Evolutionary conservation across 1,284 basidiomycete genomes (phyloP).

Genomic region (Ustilago trichophora): DNA sequence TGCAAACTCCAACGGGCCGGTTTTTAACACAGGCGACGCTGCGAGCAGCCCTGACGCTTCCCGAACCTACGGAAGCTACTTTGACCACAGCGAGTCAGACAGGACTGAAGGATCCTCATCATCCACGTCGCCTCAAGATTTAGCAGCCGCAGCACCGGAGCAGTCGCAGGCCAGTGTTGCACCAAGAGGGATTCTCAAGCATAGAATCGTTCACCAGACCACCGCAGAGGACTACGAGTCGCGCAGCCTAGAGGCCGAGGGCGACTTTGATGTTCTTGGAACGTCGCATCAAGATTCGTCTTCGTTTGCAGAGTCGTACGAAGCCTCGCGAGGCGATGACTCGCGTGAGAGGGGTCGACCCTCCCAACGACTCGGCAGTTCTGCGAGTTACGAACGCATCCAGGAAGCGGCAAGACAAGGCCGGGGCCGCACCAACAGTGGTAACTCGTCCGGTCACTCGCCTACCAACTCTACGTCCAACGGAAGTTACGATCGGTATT

Average conservation of each 20-base stretch:
- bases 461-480: slow-evolving; percentile 38
- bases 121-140: slow-evolving; percentile 51
- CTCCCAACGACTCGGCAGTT: slow-evolving; percentile 53
- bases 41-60: slow-evolving; percentile 50
- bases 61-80: slow-evolving; percentile 46
- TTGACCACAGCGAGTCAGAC: slow-evolving; percentile 53
- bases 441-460: slow-evolving; percentile 34
- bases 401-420: slow-evolving; percentile 50
- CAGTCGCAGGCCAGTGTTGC: slow-evolving; percentile 44
- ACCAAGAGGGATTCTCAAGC: slow-evolving; percentile 54
- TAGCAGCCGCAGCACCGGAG: slow-evolving; percentile 41
- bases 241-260: slow-evolving; percentile 34
- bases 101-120: slow-evolving; percentile 42
- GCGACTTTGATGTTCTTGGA: slow-evolving; percentile 34
- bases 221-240: slow-evolving; percentile 36
- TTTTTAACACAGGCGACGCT: slow-evolving; percentile 53
- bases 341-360: slow-evolving; percentile 48
- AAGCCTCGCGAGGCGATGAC: slow-evolving; percentile 33
- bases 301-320: slow-evolving; percentile 34
- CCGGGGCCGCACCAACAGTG: slow-evolving; percentile 38
- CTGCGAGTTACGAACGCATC: slow-evolving; percentile 58
- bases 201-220: slow-evolving; percentile 35
- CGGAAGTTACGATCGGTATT: slow-evolving; percentile 35
- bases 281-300: slow-evolving; percentile 37
- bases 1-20: slow-evolving; percentile 30